Conservation (phyloP, 768 basidiomycete genomes). For the Boletus tylopilopsis region DNA sequence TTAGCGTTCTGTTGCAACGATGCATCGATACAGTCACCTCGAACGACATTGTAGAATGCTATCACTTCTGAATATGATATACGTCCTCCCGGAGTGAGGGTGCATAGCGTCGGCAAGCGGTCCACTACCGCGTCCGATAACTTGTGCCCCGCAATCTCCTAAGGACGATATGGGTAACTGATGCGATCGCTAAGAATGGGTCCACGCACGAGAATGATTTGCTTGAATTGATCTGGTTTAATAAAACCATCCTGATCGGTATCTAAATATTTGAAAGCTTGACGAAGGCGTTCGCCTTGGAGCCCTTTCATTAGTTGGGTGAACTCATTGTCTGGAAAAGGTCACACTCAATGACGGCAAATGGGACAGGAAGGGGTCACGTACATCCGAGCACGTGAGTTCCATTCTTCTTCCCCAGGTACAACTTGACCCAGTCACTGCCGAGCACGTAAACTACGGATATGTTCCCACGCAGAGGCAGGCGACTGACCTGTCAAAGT, state of each 20-base stretch:
- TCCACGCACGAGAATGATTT: slow-evolving; percentile 81
- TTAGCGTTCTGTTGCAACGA: slow-evolving; percentile 3
- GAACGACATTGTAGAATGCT: slow-evolving; percentile 95
- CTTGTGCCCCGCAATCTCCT: slow-evolving; percentile 98
- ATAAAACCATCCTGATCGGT: slow-evolving; percentile 92
- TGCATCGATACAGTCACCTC: slow-evolving; percentile 50
- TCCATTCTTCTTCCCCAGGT: slow-evolving; percentile 90
- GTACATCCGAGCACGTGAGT: slow-evolving; percentile 88
- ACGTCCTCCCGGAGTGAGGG: slow-evolving; percentile 80
- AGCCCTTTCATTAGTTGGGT: slow-evolving; percentile 98
- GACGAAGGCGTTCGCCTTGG: slow-evolving; percentile 95
- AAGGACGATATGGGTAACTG: not conserved
- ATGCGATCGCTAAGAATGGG: not conserved
- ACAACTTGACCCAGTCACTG: slow-evolving; percentile 95
- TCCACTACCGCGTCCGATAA: slow-evolving; percentile 92
- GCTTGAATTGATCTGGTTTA: slow-evolving; percentile 88
- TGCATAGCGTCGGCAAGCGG: slow-evolving; percentile 86
- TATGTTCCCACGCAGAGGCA: not conserved
- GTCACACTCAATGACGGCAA: slow-evolving; percentile 5
- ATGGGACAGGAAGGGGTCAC: slow-evolving; percentile 26
- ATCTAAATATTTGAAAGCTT: slow-evolving; percentile 93
- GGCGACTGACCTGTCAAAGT: slow-evolving; percentile 77
- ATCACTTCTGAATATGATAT: slow-evolving; percentile 96
- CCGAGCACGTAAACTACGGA: slow-evolving; percentile 3
- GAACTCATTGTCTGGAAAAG: slow-evolving; percentile 80